Conservation (phyloP, 2,329 filamentous ascomycete species). For the Aureobasidium sp. region DNA sequence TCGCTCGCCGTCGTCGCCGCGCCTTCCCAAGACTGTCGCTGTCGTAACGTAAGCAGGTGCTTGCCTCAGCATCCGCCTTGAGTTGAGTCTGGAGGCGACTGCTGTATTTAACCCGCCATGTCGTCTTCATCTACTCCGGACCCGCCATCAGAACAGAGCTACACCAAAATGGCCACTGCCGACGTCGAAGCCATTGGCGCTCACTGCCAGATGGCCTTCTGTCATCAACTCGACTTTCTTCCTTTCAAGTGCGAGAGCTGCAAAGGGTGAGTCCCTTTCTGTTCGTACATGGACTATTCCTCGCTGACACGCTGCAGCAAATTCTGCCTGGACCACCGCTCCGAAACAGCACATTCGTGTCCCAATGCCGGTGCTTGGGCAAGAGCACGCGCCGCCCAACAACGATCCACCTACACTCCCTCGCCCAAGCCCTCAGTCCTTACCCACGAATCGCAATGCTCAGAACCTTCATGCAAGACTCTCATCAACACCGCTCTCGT, state of each 20-base stretch:
- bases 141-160: conserved; percentile 39
- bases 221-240: conserved; percentile 91
- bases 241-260: conserved; percentile 93
- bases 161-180: conserved; percentile 62
- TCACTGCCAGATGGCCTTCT: conserved; percentile 87
- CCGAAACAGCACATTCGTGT: conserved; percentile 70
- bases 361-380: conserved; percentile 54
- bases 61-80: neutral
- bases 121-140: conserved; percentile 37
- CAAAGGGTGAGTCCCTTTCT: conserved; percentile 36
- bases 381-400: conserved; percentile 33
- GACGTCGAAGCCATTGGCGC: conserved; percentile 80
- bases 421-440: conserved; percentile 46
- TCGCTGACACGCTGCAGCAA: conserved; percentile 15
- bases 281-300: neutral
- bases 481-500: conserved; percentile 59
- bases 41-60: conserved; percentile 5
- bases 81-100: neutral
- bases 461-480: conserved; percentile 57
- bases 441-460: conserved; percentile 60
- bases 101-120: conserved; percentile 12
- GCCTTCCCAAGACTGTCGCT: neutral
- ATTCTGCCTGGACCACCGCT: conserved; percentile 90
- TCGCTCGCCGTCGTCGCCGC: neutral
- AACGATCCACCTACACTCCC: conserved; percentile 22